Base-by-base conservation (phyloP, 345 rosid species). In the Conringia planisiliqua region DNA sequence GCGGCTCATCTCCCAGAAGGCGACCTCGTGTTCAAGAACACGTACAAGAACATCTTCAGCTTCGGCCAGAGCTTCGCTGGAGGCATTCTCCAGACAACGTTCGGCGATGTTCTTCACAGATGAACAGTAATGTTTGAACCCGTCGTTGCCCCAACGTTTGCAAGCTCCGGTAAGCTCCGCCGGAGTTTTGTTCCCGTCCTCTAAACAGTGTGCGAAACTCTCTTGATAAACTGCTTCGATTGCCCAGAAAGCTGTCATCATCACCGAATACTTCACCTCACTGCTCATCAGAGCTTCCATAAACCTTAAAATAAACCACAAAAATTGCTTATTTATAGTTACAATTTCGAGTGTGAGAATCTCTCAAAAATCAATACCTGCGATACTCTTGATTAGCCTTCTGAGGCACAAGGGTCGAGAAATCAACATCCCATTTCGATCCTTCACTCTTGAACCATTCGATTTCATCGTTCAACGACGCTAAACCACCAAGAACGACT, bases 401-500 rank as follows among this genome's bases (percentile, higher is more conserved):
- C 10, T 81, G 97, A 42, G 85, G 85, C 48, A 74, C 55, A 65
- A 79, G 78, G 30, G 79, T 59, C 4, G 93, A 83, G 77, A 91
- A 85, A 3, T 85, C 73, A 79, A 91, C 87, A 16, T 47, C 86
- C 91, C 95, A 88, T 30, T 81, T 86, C 39, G 89, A 78, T 42
- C 92, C 95, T 80, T 90, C 88, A 40, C 71, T 81, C 77, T 91
- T 88, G 77, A 94, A 91, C 97, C 97, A 94, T 1, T 65, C 76
- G 62, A 94, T 79, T 76, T 94, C 98, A 58, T 87, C 95, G 24
- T 71, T 82, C 16, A 91, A 72, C 66, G 93, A 72, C 16, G 89
- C 85, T 60, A 88, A 20, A 20, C 89, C 96, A 2, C 93, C 83
- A 46, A 94, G 74, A 8, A 94, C 75, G 14, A 85, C 85, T 78